Percentiles rank a stretch among this genome's conserved stretches.
Evolutionary conservation across 78 protist species (phyloP).

Genomic region (Anaeramoeba flamelloides): DNA sequence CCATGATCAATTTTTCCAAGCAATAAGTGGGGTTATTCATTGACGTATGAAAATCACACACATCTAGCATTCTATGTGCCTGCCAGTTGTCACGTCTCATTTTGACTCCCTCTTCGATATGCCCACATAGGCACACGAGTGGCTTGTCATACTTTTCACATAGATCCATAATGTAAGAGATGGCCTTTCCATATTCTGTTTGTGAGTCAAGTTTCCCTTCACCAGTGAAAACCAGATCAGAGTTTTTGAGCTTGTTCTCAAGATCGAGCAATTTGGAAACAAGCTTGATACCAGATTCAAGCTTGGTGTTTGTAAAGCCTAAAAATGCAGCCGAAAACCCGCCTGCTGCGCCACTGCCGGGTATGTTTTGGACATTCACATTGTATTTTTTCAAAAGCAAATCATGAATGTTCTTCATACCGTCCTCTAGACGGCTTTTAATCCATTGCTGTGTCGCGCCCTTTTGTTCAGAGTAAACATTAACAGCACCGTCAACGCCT

Average conservation of each 20-base stretch:
- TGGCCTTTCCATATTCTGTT: slow-evolving; percentile 9
- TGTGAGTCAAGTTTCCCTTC: slow-evolving; percentile 5
- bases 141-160: not conserved
- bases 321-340: slow-evolving; percentile 31
- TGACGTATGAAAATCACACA: not conserved
- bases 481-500: slow-evolving; percentile 38
- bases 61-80: not conserved
- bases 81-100: not conserved
- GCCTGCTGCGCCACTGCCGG: slow-evolving; percentile 48
- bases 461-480: slow-evolving; percentile 31
- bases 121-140: slow-evolving; percentile 1
- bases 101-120: not conserved
- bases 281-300: not conserved
- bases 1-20: not conserved
- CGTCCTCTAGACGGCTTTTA: slow-evolving; percentile 13
- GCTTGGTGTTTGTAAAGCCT: not conserved
- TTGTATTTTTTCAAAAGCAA: slow-evolving; percentile 2
- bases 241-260: not conserved
- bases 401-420: slow-evolving; percentile 22
- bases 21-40: not conserved
- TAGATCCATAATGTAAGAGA: not conserved
- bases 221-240: slow-evolving; percentile 1
- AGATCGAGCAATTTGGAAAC: not conserved
- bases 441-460: slow-evolving; percentile 28
- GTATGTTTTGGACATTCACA: slow-evolving; percentile 6